phyloP scores from a whole-genome alignment of 345 rosid species.

The Adansonia digitata region DNA sequence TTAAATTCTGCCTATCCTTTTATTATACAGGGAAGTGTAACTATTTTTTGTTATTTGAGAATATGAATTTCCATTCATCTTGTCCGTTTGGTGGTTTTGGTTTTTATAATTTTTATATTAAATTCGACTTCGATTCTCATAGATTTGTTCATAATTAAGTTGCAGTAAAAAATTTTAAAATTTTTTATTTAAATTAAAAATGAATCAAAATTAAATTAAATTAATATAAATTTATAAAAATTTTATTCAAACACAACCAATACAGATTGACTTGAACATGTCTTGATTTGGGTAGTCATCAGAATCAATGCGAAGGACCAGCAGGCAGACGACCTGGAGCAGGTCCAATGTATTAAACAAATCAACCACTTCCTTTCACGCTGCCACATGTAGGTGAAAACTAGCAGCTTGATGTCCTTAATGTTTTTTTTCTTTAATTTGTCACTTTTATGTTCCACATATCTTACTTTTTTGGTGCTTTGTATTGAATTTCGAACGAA shows the following conservation, averaged over 20 bases:
- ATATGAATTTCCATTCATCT: too few species aligned
- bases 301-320: conserved; percentile 80
- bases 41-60: not conserved
- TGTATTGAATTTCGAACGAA: not conserved
- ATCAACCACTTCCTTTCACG: conserved; percentile 74
- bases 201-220: too few species aligned
- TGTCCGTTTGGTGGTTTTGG: not conserved
- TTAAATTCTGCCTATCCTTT: too few species aligned
- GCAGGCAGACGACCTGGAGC: conserved; percentile 68
- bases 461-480: not conserved
- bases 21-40: not conserved
- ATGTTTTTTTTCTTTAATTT: not conserved
- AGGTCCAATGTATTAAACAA: conserved; percentile 47
- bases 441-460: not conserved
- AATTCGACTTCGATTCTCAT: too few species aligned
- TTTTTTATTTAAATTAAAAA: too few species aligned
- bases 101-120: conserved; percentile 21
- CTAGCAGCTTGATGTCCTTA: not conserved
- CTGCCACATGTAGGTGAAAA: conserved; percentile 59
- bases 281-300: conserved; percentile 92
- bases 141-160: too few species aligned
- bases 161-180: too few species aligned
- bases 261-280: too few species aligned
- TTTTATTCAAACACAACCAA: too few species aligned
- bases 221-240: too few species aligned